A percentile compares a stretch with the other conserved stretches of the same genome.
Conservation (phyloP, 495 filamentous ascomycete genomes). For the Baudoinia panamericana region DNA sequence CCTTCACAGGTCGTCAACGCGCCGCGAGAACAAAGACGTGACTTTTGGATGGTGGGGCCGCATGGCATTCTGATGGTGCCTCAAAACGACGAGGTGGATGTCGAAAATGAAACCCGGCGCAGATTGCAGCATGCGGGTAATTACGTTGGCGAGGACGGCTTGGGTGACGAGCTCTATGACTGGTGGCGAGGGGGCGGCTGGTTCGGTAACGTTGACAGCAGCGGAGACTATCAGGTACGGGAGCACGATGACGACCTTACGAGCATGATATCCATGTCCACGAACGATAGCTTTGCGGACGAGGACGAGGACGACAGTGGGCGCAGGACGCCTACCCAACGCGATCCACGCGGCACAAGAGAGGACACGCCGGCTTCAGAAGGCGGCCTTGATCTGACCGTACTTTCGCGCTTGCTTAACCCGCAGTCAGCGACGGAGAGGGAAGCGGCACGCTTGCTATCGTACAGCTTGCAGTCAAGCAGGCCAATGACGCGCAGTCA, state of each 20-base stretch:
- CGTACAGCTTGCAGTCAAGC: slow-evolving; percentile 59
- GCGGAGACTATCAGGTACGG: slow-evolving; percentile 50
- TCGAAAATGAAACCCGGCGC: slow-evolving; percentile 59
- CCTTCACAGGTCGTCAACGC: background rate
- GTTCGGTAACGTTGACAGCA: slow-evolving; percentile 69
- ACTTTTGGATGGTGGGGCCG: slow-evolving; percentile 49
- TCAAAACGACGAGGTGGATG: slow-evolving; percentile 51
- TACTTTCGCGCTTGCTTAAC: slow-evolving; percentile 70
- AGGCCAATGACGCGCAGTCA: slow-evolving; percentile 69
- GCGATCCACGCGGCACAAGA: slow-evolving; percentile 28
- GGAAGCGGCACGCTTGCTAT: slow-evolving; percentile 67
- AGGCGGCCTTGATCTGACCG: slow-evolving; percentile 47
- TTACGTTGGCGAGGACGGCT: slow-evolving; percentile 40
- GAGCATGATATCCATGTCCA: slow-evolving; percentile 57
- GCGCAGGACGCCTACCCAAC: slow-evolving; percentile 64
- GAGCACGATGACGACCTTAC: slow-evolving; percentile 47
- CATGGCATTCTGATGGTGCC: slow-evolving; percentile 46
- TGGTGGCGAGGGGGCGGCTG: slow-evolving; percentile 72
- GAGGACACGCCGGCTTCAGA: slow-evolving; percentile 41
- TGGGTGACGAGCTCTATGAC: slow-evolving; percentile 59
- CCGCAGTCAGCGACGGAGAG: slow-evolving; percentile 64
- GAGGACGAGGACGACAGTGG: slow-evolving; percentile 41
- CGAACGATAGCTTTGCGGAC: slow-evolving; percentile 29
- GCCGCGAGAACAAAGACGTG: slow-evolving; percentile 12
- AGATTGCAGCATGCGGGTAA: slow-evolving; percentile 29